phyloP scores from a whole-genome alignment of 1,284 basidiomycete genomes.

The Ceratobasidium papillatum region DNA sequence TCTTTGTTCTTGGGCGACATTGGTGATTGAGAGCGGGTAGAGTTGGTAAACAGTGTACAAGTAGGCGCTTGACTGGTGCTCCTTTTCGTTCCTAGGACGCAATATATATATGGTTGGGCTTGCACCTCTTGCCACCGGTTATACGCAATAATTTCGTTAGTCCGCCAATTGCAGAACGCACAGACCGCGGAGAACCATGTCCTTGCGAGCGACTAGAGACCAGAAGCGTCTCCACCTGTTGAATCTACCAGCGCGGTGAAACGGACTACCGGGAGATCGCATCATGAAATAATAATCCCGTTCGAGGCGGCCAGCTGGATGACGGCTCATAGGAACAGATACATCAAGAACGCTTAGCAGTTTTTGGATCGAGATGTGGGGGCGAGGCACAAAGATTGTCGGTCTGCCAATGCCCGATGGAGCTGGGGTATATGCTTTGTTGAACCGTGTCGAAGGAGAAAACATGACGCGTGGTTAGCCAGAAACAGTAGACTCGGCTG shows the following conservation, averaged over 20 bases:
- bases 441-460: background rate
- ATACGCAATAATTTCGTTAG: background rate
- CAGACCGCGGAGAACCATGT: background rate
- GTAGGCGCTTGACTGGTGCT: background rate
- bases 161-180: background rate
- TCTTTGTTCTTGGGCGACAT: slow-evolving; percentile 36
- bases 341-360: background rate
- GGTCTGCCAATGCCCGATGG: background rate
- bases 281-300: background rate
- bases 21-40: background rate
- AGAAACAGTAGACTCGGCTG: background rate
- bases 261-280: background rate
- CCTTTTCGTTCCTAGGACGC: background rate
- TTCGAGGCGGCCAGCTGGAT: background rate
- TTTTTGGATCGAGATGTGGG: background rate
- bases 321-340: background rate
- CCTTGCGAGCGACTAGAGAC: background rate
- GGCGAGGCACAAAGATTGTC: background rate
- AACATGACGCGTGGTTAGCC: background rate
- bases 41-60: background rate
- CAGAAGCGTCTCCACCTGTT: background rate
- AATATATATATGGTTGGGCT: slow-evolving; percentile 21
- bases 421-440: background rate
- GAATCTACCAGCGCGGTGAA: background rate
- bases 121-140: slow-evolving; percentile 1